phyloP scores from a whole-genome alignment of 495 filamentous ascomycete species.

The Xylaria castorea region DNA sequence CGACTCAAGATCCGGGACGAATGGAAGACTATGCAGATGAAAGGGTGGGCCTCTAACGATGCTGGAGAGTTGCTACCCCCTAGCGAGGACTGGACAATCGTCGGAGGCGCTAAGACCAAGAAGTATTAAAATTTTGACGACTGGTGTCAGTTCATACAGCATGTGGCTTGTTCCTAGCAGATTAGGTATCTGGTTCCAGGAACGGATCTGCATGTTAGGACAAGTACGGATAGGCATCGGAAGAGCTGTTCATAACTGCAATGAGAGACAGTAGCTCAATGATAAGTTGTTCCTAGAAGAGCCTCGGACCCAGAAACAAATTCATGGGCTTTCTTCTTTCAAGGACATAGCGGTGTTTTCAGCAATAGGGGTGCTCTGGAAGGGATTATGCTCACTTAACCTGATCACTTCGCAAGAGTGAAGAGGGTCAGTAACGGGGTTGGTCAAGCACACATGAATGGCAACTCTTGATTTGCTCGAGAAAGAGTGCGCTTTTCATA shows the following conservation, averaged over 20 bases:
- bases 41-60: conserved; percentile 66
- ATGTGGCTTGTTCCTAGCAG: neutral
- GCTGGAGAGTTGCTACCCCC: conserved; percentile 61
- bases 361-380: neutral
- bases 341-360: neutral
- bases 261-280: neutral
- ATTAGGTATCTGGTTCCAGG: neutral
- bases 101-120: conserved; percentile 28
- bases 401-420: neutral
- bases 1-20: conserved; percentile 66
- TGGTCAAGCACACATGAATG: neutral
- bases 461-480: neutral
- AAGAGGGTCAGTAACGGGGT: neutral
- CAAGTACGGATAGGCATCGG: neutral
- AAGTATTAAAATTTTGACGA: conserved; percentile 4
- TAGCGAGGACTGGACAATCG: conserved; percentile 23
- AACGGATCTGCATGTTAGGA: neutral
- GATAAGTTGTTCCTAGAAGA: neutral
- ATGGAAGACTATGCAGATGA: conserved; percentile 66
- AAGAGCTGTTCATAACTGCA: neutral
- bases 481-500: neutral
- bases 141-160: neutral
- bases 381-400: neutral
- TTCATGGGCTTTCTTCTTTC: neutral
- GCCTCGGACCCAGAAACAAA: neutral